These are phyloP conservation scores for Geotrichum carabidarum DNA, from an alignment of 1,139 yeast species.

Conservation along the genomic window DNA sequence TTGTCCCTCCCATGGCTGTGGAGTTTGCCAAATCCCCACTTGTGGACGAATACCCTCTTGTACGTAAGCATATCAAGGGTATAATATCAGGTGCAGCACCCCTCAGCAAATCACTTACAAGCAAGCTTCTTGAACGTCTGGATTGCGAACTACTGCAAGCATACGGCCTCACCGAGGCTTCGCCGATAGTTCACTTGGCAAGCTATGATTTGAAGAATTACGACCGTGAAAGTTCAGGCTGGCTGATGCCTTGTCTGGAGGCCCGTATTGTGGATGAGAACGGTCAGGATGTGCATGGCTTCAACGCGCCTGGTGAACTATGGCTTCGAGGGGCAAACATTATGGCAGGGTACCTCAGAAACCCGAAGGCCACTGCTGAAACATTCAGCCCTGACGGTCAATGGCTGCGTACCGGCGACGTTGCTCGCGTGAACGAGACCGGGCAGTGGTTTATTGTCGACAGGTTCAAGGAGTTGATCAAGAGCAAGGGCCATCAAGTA, in stretches of 20 bases:
- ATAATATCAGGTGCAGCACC: slow-evolving; percentile 38
- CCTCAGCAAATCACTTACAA: slow-evolving; percentile 29
- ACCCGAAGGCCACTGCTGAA: slow-evolving; percentile 48
- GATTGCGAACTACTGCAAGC: slow-evolving; percentile 46
- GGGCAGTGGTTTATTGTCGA: slow-evolving; percentile 63
- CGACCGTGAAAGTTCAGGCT: slow-evolving; percentile 24
- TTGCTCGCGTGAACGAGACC: slow-evolving; percentile 50
- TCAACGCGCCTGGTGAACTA: slow-evolving; percentile 49
- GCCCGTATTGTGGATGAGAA: slow-evolving; percentile 27
- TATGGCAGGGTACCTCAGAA: slow-evolving; percentile 56
- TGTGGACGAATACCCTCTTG: slow-evolving; percentile 31
- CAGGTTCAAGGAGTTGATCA: slow-evolving; percentile 74
- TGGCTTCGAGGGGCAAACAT: slow-evolving; percentile 67
- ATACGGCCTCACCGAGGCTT: slow-evolving; percentile 59
- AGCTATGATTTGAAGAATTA: slow-evolving; percentile 21
- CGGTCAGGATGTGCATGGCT: slow-evolving; percentile 40
- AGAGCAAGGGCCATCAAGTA: slow-evolving; percentile 76
- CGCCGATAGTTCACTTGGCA: slow-evolving; percentile 33
- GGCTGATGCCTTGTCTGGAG: slow-evolving; percentile 26
- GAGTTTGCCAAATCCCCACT: slow-evolving; percentile 37
- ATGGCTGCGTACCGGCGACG: slow-evolving; percentile 77
- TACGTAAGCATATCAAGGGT: slow-evolving; percentile 23
- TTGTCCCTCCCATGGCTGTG: slow-evolving; percentile 39
- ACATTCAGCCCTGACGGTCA: slow-evolving; percentile 54
- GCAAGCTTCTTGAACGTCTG: slow-evolving; percentile 25